phyloP scores from a whole-genome alignment of 1,284 basidiomycete species.

The Pseudomicrostroma phylloplanum region DNA sequence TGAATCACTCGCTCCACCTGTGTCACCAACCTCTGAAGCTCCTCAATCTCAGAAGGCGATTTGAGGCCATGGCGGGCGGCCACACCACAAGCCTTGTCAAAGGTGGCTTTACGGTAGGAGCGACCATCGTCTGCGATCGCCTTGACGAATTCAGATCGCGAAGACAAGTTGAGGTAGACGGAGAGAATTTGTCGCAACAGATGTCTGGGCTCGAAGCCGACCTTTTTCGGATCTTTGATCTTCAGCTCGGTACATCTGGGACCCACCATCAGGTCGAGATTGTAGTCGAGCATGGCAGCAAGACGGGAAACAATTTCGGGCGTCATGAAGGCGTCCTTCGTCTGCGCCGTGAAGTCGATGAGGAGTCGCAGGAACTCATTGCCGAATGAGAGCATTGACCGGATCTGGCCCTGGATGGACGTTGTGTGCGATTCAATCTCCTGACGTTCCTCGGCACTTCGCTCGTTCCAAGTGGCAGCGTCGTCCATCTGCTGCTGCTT shows the following conservation, averaged over 20 bases:
- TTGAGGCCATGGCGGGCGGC: slow-evolving; percentile 67
- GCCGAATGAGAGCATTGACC: slow-evolving; percentile 77
- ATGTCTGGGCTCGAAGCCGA: slow-evolving; percentile 77
- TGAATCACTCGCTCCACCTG: slow-evolving; percentile 75
- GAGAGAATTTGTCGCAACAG: slow-evolving; percentile 82
- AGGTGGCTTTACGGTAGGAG: slow-evolving; percentile 78
- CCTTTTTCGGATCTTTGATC: slow-evolving; percentile 80
- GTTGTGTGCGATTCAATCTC: slow-evolving; percentile 77
- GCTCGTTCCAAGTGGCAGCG: slow-evolving; percentile 61
- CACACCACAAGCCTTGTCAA: slow-evolving; percentile 71
- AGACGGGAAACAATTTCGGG: slow-evolving; percentile 92
- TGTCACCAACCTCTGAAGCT: slow-evolving; percentile 66
- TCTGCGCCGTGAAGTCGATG: slow-evolving; percentile 85
- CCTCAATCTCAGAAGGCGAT: slow-evolving; percentile 70
- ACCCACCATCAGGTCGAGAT: slow-evolving; percentile 80
- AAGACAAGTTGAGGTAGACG: slow-evolving; percentile 82
- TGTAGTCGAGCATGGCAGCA: slow-evolving; percentile 95
- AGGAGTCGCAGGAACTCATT: slow-evolving; percentile 81
- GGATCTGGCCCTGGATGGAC: slow-evolving; percentile 72
- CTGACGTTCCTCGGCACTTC: slow-evolving; percentile 65
- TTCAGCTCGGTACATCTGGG: slow-evolving; percentile 72
- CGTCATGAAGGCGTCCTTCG: slow-evolving; percentile 86
- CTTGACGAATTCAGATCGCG: slow-evolving; percentile 71
- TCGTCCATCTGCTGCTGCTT: slow-evolving; percentile 81
- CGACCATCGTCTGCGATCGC: slow-evolving; percentile 89